Evolutionary conservation across 2,329 filamentous ascomycete genomes (phyloP), one percentile per base, ranked within the genome.

Genomic region (Delphinella strobiligena): DNA sequence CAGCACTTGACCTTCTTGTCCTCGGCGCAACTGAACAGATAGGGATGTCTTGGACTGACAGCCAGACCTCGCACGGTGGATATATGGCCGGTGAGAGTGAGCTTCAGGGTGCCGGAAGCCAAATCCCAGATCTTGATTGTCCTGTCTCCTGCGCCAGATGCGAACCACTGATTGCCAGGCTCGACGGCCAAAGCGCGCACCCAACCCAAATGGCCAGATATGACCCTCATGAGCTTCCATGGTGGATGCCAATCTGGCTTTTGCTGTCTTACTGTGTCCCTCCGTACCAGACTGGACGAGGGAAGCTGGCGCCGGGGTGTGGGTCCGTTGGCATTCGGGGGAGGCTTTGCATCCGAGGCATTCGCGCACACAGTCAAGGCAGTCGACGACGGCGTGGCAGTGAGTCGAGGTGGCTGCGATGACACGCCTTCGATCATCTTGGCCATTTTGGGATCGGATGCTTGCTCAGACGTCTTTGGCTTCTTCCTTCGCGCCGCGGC

Each of bases 1-100:
- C 91, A 98, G 65, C 91, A 98, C 64, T 98, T 98, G 46, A 98
- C 91, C 88, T 95, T 95, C 68, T 98, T 98, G 61, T 98, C 91
- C 62, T 98, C 91, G 43, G 86, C 93, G 55, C 91, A 98, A 9
- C 87, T 94, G 62, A 98, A 98, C 8, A 98, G 73, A 56, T 98
- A 98, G 0, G 91, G 93, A 63, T 98, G 91, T 34, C 91, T 72
- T 12, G 88, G 84, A 15, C 86, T 94, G 5, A 98, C 85, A 0
- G 89, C 91, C 35, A 98, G 72, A 2, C 91, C 91, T 38, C 88
- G 79, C 1, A 95, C 88, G 4, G 86, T 93, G 36, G 85, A 93
- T 54, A 94, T 95, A 61, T 95, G 89, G 27, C 89, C 89, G 2
- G 89, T 96, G 45, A 96, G 66, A 0, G 89, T 95, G 47, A 96